phyloP scores from a whole-genome alignment of 495 filamentous ascomycete genomes.

The Trichodelitschia bisporula region DNA sequence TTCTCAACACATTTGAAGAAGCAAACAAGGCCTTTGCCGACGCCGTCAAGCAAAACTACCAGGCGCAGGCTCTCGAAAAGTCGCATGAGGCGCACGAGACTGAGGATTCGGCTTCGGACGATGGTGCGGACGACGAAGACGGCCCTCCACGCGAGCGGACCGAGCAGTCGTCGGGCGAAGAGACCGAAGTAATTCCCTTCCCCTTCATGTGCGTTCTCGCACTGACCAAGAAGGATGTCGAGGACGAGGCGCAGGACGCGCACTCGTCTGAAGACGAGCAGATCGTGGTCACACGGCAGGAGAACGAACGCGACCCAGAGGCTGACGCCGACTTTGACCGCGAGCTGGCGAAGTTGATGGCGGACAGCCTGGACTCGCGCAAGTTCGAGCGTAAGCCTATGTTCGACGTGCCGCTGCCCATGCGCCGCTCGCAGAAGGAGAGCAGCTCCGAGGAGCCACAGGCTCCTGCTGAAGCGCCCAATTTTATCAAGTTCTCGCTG shows the following conservation, averaged over 20 bases:
- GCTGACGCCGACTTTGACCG: constrained; percentile 93
- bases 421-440: constrained; percentile 28
- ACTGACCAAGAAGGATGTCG: constrained; percentile 2
- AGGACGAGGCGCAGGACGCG: constrained; percentile 9
- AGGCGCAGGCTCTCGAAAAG: constrained; percentile 33
- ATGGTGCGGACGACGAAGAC: constrained; percentile 24
- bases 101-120: constrained; percentile 20
- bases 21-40: constrained; percentile 67
- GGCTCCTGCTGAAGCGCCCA: constrained; percentile 13
- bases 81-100: constrained; percentile 28
- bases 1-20: constrained; percentile 57
- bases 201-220: no score
- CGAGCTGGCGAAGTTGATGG: constrained; percentile 96
- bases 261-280: constrained; percentile 47
- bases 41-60: constrained; percentile 70
- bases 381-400: constrained; percentile 84
- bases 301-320: constrained; percentile 81
- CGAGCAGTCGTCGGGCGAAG: constrained; percentile 33
- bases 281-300: constrained; percentile 69
- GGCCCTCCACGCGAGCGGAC: no score
- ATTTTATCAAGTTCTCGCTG: constrained; percentile 79
- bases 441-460: constrained; percentile 6
- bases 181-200: constrained; percentile 28
- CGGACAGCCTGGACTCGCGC: constrained; percentile 79
- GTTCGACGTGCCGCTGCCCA: constrained; percentile 84